Evolutionary conservation across 441 rosid species (phyloP).

Genomic region (Euphorbia schlechtendalii): DNA sequence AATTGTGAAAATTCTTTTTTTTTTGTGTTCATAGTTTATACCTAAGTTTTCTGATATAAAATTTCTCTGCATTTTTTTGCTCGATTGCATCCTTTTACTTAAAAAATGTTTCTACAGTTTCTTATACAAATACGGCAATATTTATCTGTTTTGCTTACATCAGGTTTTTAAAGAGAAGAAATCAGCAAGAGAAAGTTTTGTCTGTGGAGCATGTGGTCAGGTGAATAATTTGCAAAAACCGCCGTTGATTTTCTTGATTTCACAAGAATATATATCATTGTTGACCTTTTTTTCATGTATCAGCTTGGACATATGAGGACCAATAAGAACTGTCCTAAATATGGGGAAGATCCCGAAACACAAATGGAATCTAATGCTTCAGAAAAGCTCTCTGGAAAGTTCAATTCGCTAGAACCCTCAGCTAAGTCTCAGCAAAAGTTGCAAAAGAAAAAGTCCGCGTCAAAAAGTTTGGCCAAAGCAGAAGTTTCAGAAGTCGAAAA

Average conservation of each 20-base stretch:
- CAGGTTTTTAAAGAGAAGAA: conserved; percentile 90
- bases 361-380: conserved; percentile 44
- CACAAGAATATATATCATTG: conserved; percentile 9
- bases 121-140: conserved; percentile 4
- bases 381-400: conserved; percentile 55
- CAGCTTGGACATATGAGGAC: conserved; percentile 99
- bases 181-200: conserved; percentile 87
- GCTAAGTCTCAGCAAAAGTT: conserved; percentile 50
- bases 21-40: background rate
- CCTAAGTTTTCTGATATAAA: background rate
- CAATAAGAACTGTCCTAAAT: conserved; percentile 94
- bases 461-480: conserved; percentile 41
- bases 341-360: conserved; percentile 74
- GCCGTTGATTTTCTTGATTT: conserved; percentile 6
- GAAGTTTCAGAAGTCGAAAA: conserved; percentile 60
- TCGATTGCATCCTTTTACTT: background rate
- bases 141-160: conserved; percentile 15
- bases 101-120: background rate
- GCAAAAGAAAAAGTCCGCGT: conserved; percentile 48
- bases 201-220: conserved; percentile 98
- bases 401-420: conserved; percentile 44
- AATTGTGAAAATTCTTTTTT: background rate
- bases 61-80: background rate
- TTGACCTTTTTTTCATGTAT: conserved; percentile 18
- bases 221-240: conserved; percentile 33